A percentile compares a stretch with the other conserved stretches of the same genome.
Conservation (phyloP, 495 filamentous ascomycete species). For the Penicillium turbatum region DNA sequence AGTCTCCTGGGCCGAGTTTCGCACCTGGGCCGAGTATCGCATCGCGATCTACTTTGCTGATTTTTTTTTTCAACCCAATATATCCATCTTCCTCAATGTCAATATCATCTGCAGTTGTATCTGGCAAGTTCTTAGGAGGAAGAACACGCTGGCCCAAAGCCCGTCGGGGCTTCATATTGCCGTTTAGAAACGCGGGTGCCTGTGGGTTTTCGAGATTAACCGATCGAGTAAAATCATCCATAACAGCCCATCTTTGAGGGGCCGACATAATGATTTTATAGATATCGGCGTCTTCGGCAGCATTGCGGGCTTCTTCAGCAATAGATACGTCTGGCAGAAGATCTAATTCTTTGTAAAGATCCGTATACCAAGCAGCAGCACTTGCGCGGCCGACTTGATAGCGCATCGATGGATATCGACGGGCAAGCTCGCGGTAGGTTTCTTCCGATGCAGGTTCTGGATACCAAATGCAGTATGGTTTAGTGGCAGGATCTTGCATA, state of each 20-base stretch:
- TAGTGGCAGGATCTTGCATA: slow-evolving; percentile 22
- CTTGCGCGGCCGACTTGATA: slow-evolving; percentile 26
- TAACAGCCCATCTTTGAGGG: slow-evolving; percentile 20
- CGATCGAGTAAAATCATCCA: slow-evolving; percentile 27
- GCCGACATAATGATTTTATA: slow-evolving; percentile 25
- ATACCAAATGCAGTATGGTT: slow-evolving; percentile 45
- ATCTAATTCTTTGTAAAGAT: slow-evolving; percentile 28
- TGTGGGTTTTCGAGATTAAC: slow-evolving; percentile 16
- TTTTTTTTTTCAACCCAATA: slow-evolving; percentile 15
- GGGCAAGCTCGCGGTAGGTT: slow-evolving; percentile 26
- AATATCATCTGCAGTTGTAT: slow-evolving; percentile 11
- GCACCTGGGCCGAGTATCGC: slow-evolving; percentile 9
- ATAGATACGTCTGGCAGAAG: slow-evolving; percentile 24
- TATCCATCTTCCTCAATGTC: slow-evolving; percentile 24
- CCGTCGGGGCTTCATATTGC: slow-evolving; percentile 26
- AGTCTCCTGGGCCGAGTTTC: slow-evolving; percentile 10
- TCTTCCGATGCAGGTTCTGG: slow-evolving; percentile 32
- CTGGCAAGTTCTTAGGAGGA: slow-evolving; percentile 11
- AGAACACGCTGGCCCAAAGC: slow-evolving; percentile 12
- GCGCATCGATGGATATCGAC: slow-evolving; percentile 14
- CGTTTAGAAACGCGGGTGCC: slow-evolving; percentile 23
- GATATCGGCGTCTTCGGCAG: slow-evolving; percentile 17
- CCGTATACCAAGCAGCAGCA: slow-evolving; percentile 26
- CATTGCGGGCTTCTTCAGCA: slow-evolving; percentile 27
- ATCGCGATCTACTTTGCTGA: slow-evolving; percentile 5